phyloP scores from a whole-genome alignment of 805 yeast species.

The Isabelozyma pseudorhagii region DNA sequence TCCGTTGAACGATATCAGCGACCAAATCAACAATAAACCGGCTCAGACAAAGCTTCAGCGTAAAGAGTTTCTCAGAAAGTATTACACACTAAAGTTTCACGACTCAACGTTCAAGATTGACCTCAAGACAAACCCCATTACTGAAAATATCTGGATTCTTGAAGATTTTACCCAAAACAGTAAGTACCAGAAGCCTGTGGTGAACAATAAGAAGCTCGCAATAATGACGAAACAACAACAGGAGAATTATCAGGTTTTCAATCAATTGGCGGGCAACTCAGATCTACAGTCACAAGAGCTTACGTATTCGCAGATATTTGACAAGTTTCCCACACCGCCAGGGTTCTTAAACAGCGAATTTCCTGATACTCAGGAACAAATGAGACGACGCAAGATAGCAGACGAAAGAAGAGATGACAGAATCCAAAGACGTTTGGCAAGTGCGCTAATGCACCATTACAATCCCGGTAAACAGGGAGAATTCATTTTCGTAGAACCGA shows the following conservation, averaged over 20 bases:
- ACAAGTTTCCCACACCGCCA: slow-evolving; percentile 37
- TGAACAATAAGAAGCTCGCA: slow-evolving; percentile 9
- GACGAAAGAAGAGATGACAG: slow-evolving; percentile 22
- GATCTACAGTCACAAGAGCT: slow-evolving; percentile 13
- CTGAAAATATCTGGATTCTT: slow-evolving; percentile 31
- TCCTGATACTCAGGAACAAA: slow-evolving; percentile 30
- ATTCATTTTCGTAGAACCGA: slow-evolving; percentile 27
- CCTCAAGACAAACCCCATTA: slow-evolving; percentile 31
- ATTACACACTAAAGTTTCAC: slow-evolving; percentile 19
- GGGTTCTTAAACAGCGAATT: slow-evolving; percentile 39
- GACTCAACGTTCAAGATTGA: slow-evolving; percentile 19
- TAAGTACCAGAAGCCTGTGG: slow-evolving; percentile 13
- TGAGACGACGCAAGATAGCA: slow-evolving; percentile 14
- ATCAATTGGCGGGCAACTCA: slow-evolving; percentile 2
- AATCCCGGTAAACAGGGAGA: slow-evolving; percentile 17
- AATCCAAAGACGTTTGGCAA: slow-evolving; percentile 21
- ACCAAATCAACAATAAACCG: not conserved
- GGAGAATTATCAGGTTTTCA: slow-evolving; percentile 11
- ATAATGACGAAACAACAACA: slow-evolving; percentile 19
- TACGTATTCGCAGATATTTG: slow-evolving; percentile 28
- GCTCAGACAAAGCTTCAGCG: slow-evolving; percentile 29
- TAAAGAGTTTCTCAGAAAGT: slow-evolving; percentile 24
- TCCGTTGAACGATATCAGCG: not conserved
- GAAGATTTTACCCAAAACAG: slow-evolving; percentile 35
- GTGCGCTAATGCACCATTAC: not conserved